Conservation (phyloP, 495 filamentous ascomycete genomes). For the Penicillium roqueforti region DNA sequence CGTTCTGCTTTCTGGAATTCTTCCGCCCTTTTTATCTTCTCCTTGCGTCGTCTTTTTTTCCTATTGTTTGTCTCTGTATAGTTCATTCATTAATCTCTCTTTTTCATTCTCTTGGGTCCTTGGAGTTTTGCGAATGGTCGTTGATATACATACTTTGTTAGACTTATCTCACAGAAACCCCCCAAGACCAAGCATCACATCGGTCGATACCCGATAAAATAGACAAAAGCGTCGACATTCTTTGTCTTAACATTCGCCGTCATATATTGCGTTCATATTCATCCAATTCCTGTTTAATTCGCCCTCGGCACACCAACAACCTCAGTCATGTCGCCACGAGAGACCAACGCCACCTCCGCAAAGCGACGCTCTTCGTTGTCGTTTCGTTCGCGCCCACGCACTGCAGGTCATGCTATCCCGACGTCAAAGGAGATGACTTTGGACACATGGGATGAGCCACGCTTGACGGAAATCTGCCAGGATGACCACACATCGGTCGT, state of each 20-base stretch:
- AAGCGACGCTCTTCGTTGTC: conserved; percentile 40
- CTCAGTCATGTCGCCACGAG: conserved; percentile 37
- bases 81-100: conserved; percentile 12
- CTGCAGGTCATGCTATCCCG: conserved; percentile 23
- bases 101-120: conserved; percentile 3
- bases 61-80: conserved; percentile 14
- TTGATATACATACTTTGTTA: conserved; percentile 1
- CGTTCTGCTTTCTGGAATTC: conserved; percentile 17
- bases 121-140: conserved; percentile 11
- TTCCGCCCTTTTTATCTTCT: conserved; percentile 22
- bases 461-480: conserved; percentile 26
- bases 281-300: background rate
- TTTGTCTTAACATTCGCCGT: background rate
- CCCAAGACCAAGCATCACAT: background rate
- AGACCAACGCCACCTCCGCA: conserved; percentile 22
- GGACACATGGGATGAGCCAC: conserved; percentile 29
- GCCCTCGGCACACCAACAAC: background rate
- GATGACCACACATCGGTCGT: conserved; percentile 28
- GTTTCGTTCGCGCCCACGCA: conserved; percentile 35
- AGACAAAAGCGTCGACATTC: background rate
- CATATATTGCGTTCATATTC: background rate
- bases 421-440: conserved; percentile 21
- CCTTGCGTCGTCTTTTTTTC: conserved; percentile 21
- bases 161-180: conserved; percentile 3
- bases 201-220: background rate